Evolutionary conservation across 805 yeast genomes (phyloP).

Genomic region (Scheffersomyces ergatensis): DNA sequence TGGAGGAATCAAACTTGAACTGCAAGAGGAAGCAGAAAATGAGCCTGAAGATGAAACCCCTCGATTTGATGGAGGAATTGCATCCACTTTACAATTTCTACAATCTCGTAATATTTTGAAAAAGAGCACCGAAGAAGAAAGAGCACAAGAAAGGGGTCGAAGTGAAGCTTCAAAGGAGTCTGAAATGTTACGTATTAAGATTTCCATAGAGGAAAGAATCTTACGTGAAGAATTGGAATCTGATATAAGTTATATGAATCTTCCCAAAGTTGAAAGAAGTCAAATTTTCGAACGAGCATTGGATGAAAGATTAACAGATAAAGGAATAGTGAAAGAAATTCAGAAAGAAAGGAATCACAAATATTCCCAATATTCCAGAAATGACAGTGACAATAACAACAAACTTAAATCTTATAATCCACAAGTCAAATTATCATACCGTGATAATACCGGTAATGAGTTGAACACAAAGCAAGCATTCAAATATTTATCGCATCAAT

Average conservation of each 20-base stretch:
- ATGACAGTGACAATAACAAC: background rate
- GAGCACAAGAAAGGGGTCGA: constrained; percentile 13
- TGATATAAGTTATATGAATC: constrained; percentile 22
- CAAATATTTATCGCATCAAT: constrained; percentile 71
- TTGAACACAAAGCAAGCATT: constrained; percentile 69
- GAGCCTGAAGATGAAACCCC: constrained; percentile 23
- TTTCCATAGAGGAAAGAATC: constrained; percentile 31
- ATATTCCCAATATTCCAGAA: background rate
- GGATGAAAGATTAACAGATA: constrained; percentile 25
- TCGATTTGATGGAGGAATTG: constrained; percentile 17
- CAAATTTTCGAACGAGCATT: constrained; percentile 21
- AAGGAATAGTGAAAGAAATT: constrained; percentile 16
- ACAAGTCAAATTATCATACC: constrained; percentile 52
- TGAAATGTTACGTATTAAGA: constrained; percentile 26
- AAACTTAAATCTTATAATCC: constrained; percentile 40
- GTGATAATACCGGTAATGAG: constrained; percentile 61
- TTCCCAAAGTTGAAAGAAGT: constrained; percentile 27
- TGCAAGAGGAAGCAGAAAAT: constrained; percentile 14
- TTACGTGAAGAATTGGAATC: constrained; percentile 24
- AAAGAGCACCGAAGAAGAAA: constrained; percentile 5
- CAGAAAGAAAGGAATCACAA: background rate
- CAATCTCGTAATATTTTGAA: constrained; percentile 18
- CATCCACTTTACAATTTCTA: constrained; percentile 26
- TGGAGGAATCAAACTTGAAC: too few relatives aligned
- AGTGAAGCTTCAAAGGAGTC: constrained; percentile 24